Base-by-base conservation (phyloP, 768 basidiomycete genomes). In the Calocybe cyanea region DNA sequence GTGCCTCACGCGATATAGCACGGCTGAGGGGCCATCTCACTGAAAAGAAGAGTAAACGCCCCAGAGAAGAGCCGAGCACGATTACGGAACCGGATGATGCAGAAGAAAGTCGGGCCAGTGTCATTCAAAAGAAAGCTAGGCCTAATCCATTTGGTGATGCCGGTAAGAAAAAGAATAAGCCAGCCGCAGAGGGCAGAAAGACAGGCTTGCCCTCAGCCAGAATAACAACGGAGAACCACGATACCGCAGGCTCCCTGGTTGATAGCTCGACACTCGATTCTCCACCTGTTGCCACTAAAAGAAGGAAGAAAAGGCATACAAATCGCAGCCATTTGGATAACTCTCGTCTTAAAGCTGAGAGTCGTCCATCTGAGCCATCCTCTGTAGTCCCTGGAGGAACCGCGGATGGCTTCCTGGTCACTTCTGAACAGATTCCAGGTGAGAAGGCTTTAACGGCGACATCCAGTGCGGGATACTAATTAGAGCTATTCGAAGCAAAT, bases 21-120 rank as follows among this genome's bases (percentile, higher is more conserved):
- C 77, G 77, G 51, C 70, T 91, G 15, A 83, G 80, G 58, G 71
- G 72, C 43, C 80, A 75, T 55, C 71, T 91, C 1, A 56, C 69
- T 9, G 79, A 72, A 30, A 66, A 67, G 43, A 62, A 67, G 4
- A 71, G 72, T 45, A 86, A 81, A 57, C 72, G 75, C 13, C 46
- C 57, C 15, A 56, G 70, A 34, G 71, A 74, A 31, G 69, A 74
- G 15, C 73, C 70, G 17, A 66, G 60, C 14, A 64, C 55, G 20
- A 28, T 19, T 0, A 43, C 53, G 18, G 50, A 56, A 35, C 46
- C 57, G 46, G 66, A 54, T 32, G 71, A 75, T 35, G 83, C 83
- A 23, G 77, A 76, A 20, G 83, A 84, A 53, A 81, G 77, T 54
- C 72, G 77, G 59, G 76, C 77, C 0, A 65, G 72, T 18, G 71